Evolutionary conservation across 345 rosid species (phyloP), one percentile per base, ranked within the genome.

Genomic region (Sapria himalayana): DNA sequence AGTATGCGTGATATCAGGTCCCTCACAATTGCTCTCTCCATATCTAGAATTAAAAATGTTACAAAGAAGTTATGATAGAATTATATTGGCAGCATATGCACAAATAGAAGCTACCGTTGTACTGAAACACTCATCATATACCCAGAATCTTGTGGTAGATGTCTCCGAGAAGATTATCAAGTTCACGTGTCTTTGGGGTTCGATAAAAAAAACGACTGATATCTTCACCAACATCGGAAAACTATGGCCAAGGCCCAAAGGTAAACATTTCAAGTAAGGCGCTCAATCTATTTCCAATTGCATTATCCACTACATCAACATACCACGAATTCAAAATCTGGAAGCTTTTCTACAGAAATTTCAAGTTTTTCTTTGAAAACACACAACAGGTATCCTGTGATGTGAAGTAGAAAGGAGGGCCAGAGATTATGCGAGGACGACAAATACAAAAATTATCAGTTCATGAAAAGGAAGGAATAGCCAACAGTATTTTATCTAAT

Each of bases 141-240:
- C 97, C 97, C 46, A 86, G 56, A 53, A 76, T 74, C 66, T 86
- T 86, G 47, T 86, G 97, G 64, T 81, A 81, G 53, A 86, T 72
- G 58, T 86, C 97, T 60, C 97, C 94, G 34, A 86, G 81, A 60
- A 74, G 76, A 44, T 62, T 59, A 53, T 81, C 93, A 64, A 86
- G 51, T 60, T 86, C 94, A 47, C 76, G 59, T 46, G 97, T 81
- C 72, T 78, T 86, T 23, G 89, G 63, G 13, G 92, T 81, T 44
- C 56, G 94, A 62, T 86, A 81, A 59, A 78, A 81, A 56, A 62
- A 86, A 56, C 76, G 69, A 61, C 55, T 59, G 47, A 59, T 69
- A 62, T 76, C 82, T 41, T 72, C 91, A 58, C 72, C 91, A 45
- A 39, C 43, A 55, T 85, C 84, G 4, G 81, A 65, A 55, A 85